phyloP scores from a whole-genome alignment of 495 filamentous ascomycete species.

The Penicillium riverlandense region DNA sequence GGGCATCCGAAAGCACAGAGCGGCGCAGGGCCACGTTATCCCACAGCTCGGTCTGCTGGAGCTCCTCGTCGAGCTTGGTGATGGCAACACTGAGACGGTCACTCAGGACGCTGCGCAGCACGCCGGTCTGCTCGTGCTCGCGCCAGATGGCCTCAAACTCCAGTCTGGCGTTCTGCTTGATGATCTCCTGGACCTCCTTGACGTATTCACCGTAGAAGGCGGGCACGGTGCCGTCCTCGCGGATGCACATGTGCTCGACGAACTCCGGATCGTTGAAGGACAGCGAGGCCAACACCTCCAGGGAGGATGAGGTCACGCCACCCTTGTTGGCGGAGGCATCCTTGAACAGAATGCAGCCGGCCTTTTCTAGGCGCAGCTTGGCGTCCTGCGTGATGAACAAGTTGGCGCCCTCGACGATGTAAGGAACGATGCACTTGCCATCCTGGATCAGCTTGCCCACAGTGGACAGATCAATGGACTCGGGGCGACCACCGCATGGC shows the following conservation, averaged over 20 bases:
- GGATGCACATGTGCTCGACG: slow-evolving; percentile 86
- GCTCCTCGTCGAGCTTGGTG: slow-evolving; percentile 88
- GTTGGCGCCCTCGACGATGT: slow-evolving; percentile 96
- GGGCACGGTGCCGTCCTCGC: slow-evolving; percentile 67
- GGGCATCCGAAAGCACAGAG: slow-evolving; percentile 74
- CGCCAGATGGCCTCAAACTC: slow-evolving; percentile 99
- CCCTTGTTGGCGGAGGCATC: slow-evolving; percentile 98
- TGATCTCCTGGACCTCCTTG: slow-evolving; percentile 79
- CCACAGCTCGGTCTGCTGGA: slow-evolving; percentile 91
- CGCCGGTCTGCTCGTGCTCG: slow-evolving; percentile 76
- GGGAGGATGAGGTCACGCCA: slow-evolving; percentile 94
- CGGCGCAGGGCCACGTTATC: slow-evolving; percentile 68
- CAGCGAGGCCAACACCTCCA: slow-evolving; percentile 89
- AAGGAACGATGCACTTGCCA: slow-evolving; percentile 78
- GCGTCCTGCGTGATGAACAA: slow-evolving; percentile 98
- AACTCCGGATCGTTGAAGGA: slow-evolving; percentile 89
- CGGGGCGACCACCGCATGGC: slow-evolving; percentile 91
- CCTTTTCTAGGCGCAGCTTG: slow-evolving; percentile 88
- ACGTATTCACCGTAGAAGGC: slow-evolving; percentile 92
- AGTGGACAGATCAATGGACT: slow-evolving; percentile 88
- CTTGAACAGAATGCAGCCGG: slow-evolving; percentile 92
- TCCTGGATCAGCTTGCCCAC: slow-evolving; percentile 77
- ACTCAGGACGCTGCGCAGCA: slow-evolving; percentile 73
- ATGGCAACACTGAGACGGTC: slow-evolving; percentile 87
- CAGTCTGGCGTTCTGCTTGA: slow-evolving; percentile 80